These are phyloP conservation scores for Termitomyces sp. DNA, from an alignment of 768 basidiomycete genomes.

Conservation along the genomic window DNA sequence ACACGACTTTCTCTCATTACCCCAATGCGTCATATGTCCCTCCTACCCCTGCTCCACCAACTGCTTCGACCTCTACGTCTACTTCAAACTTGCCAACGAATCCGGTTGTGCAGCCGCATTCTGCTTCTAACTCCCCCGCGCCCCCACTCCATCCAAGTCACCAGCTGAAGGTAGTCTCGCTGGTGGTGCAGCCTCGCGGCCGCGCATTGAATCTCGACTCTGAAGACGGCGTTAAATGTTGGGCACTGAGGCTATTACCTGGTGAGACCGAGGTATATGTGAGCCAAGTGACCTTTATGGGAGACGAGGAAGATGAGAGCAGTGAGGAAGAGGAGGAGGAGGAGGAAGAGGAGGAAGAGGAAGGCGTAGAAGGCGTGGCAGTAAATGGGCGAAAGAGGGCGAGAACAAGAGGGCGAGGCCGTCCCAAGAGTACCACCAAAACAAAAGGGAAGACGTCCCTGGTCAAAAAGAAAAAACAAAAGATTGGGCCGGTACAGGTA, in stretches of 20 bases:
- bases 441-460: slow-evolving; percentile 23
- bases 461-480: slow-evolving; percentile 40
- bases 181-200: slow-evolving; percentile 54
- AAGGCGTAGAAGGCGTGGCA: slow-evolving; percentile 33
- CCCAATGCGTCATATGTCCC: slow-evolving; percentile 50
- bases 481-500: slow-evolving; percentile 55
- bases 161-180: slow-evolving; percentile 47
- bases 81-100: slow-evolving; percentile 18
- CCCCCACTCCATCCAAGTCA: slow-evolving; percentile 33
- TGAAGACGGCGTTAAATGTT: slow-evolving; percentile 67
- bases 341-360: slow-evolving; percentile 42
- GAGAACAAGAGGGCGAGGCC: slow-evolving; percentile 33
- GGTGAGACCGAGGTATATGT: slow-evolving; percentile 56
- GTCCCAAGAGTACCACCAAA: slow-evolving; percentile 22
- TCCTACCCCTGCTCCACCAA: slow-evolving; percentile 19
- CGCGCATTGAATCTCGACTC: slow-evolving; percentile 57
- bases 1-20: slow-evolving; percentile 42
- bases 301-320: slow-evolving; percentile 55
- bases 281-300: slow-evolving; percentile 47
- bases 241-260: slow-evolving; percentile 59
- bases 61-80: slow-evolving; percentile 18
- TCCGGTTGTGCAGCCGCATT: slow-evolving; percentile 20
- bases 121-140: slow-evolving; percentile 34
- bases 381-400: slow-evolving; percentile 41
- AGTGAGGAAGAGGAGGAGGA: slow-evolving; percentile 47